phyloP scores from a whole-genome alignment of 2,329 filamentous ascomycete genomes.

The Epichloe sibirici region DNA sequence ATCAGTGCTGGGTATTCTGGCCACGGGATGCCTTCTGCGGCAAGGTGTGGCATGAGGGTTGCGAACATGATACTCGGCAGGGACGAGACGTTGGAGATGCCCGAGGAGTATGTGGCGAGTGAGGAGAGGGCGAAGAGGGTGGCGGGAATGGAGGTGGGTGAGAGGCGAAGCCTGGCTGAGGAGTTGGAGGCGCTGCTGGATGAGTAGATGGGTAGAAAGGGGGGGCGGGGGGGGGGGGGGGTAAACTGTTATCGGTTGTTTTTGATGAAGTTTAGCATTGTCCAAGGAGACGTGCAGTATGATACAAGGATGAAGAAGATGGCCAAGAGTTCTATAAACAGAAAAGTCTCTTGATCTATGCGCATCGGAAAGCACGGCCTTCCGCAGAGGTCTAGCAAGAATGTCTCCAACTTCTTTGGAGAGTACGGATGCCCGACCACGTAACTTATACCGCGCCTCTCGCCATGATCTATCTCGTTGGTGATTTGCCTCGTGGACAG shows the following conservation, averaged over 20 bases:
- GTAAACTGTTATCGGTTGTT: not conserved
- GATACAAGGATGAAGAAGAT: too few species aligned
- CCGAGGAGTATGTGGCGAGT: constrained; percentile 27
- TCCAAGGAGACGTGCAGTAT: too few species aligned
- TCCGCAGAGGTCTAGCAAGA: too few species aligned
- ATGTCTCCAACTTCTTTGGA: too few species aligned
- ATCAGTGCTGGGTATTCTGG: constrained; percentile 57
- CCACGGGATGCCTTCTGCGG: constrained; percentile 67
- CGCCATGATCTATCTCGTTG: too few species aligned
- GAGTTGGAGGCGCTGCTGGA: constrained; percentile 2
- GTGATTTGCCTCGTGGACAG: too few species aligned
- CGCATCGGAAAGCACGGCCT: too few species aligned
- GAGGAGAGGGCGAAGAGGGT: constrained; percentile 19
- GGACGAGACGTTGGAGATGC: constrained; percentile 28
- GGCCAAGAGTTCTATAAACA: too few species aligned
- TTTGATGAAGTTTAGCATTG: not conserved
- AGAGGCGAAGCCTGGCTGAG: not conserved
- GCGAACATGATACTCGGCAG: constrained; percentile 44
- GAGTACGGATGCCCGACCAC: too few species aligned
- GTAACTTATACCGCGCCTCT: too few species aligned
- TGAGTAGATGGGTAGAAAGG: not conserved
- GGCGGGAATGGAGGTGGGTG: constrained; percentile 11
- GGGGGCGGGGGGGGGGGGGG: too few species aligned
- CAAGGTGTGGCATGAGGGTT: constrained; percentile 51
- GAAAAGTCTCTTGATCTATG: too few species aligned